Evolutionary conservation across 768 basidiomycete species (phyloP).

Genomic region (Hortiboletus campestris): DNA sequence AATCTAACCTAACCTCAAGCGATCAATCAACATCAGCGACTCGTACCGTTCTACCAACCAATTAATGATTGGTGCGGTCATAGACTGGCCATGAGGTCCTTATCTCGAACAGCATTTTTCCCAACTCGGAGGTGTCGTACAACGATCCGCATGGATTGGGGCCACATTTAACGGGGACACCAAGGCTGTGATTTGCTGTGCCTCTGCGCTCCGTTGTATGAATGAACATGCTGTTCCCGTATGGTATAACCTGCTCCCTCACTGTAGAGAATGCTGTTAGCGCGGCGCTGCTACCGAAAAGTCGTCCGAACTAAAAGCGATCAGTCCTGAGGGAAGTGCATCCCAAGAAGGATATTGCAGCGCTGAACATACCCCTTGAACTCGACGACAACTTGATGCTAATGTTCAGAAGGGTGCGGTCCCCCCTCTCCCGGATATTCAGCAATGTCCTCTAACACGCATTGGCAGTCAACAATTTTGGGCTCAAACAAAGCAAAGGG

Average conservation of each 20-base stretch:
- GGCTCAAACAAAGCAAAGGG: background rate
- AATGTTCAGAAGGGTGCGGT: conserved; percentile 6
- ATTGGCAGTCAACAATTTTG: background rate
- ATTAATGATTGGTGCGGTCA: background rate
- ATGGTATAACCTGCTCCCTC: background rate
- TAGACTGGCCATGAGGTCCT: conserved; percentile 1
- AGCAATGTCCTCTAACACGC: background rate
- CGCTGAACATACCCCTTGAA: background rate
- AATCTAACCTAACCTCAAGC: background rate
- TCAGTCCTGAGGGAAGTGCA: background rate
- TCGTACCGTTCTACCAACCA: background rate
- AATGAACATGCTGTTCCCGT: background rate
- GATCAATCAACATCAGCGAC: conserved; percentile 5
- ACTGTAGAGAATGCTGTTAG: conserved; percentile 5
- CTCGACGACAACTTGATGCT: background rate
- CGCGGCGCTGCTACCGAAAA: conserved; percentile 1
- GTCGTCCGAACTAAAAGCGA: conserved; percentile 10
- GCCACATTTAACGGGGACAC: background rate
- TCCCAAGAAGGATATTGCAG: background rate
- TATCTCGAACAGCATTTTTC: background rate
- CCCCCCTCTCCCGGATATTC: background rate
- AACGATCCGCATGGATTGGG: conserved; percentile 1
- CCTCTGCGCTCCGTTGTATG: background rate
- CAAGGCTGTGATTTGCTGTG: background rate
- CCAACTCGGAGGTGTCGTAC: background rate